phyloP scores from a whole-genome alignment of 1,139 yeast genomes.

The Kodamaea plutei region DNA sequence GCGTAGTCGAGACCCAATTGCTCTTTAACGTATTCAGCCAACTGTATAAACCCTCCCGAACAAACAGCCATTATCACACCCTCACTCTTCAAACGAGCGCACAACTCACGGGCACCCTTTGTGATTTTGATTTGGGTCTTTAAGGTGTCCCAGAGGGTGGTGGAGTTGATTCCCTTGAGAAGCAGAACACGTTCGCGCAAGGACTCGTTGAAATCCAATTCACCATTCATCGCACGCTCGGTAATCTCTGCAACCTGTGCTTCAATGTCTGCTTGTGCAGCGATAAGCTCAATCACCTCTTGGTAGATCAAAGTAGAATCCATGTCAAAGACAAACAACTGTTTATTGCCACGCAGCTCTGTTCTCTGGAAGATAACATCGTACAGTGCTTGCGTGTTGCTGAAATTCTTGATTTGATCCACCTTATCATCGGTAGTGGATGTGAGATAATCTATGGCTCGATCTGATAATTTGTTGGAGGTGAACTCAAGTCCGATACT shows the following conservation, averaged over 20 bases:
- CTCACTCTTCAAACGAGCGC: constrained; percentile 53
- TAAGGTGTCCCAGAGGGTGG: constrained; percentile 73
- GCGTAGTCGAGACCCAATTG: constrained; percentile 79
- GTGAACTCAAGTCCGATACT: neutral
- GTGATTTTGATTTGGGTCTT: constrained; percentile 68
- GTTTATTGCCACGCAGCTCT: constrained; percentile 43
- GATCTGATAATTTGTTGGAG: neutral
- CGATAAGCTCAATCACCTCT: constrained; percentile 94
- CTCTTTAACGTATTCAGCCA: constrained; percentile 71
- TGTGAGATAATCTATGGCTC: constrained; percentile 13
- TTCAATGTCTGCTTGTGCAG: constrained; percentile 80
- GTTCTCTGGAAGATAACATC: constrained; percentile 36
- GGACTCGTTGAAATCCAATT: constrained; percentile 84
- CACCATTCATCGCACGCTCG: constrained; percentile 95
- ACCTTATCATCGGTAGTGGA: constrained; percentile 8
- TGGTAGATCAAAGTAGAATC: constrained; percentile 95
- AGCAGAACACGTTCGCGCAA: constrained; percentile 69
- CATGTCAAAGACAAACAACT: constrained; percentile 90
- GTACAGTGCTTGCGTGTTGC: constrained; percentile 11
- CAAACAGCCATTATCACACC: constrained; percentile 81
- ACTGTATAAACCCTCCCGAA: constrained; percentile 91
- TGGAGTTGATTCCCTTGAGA: constrained; percentile 73
- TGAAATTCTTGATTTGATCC: constrained; percentile 6
- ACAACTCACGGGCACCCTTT: constrained; percentile 74
- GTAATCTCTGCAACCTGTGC: constrained; percentile 77